A percentile compares a stretch with the other conserved stretches of the same genome.
Evolutionary conservation across 257 asterid genomes (phyloP).

Genomic region (Nicotiana knightiana): DNA sequence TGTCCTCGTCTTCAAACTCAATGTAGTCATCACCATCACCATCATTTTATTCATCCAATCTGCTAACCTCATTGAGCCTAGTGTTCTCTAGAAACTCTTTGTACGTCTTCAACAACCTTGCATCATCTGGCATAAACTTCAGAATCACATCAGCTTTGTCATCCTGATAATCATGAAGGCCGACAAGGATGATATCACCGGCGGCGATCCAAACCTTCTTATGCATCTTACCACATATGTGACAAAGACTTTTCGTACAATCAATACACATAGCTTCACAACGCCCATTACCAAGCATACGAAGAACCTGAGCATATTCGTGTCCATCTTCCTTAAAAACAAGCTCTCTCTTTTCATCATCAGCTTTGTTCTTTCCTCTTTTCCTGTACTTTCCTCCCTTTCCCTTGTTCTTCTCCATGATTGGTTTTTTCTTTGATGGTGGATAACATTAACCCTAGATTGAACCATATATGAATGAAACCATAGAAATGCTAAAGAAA

Average conservation of each 20-base stretch:
- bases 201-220: conserved; percentile 97
- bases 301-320: conserved; percentile 85
- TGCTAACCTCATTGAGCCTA: conserved; percentile 76
- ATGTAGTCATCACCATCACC: conserved; percentile 59
- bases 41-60: conserved; percentile 67
- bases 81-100: conserved; percentile 90
- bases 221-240: conserved; percentile 96
- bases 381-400: conserved; percentile 97
- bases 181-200: conserved; percentile 92
- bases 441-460: neutral
- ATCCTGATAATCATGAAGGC: conserved; percentile 95
- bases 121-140: conserved; percentile 92
- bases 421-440: neutral
- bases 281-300: conserved; percentile 93
- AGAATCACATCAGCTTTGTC: conserved; percentile 93
- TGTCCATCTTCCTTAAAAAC: conserved; percentile 95
- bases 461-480: neutral
- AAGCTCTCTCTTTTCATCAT: conserved; percentile 91
- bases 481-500: neutral
- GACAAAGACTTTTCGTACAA: conserved; percentile 80
- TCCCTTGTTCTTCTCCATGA: conserved; percentile 23
- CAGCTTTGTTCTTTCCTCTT: conserved; percentile 97
- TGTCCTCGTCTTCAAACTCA: conserved; percentile 86
- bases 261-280: conserved; percentile 89
- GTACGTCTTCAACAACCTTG: conserved; percentile 84